A percentile compares a stretch with the other conserved stretches of the same genome.
Conservation (phyloP, 148 eudicot species). For the Cornus kousa region DNA sequence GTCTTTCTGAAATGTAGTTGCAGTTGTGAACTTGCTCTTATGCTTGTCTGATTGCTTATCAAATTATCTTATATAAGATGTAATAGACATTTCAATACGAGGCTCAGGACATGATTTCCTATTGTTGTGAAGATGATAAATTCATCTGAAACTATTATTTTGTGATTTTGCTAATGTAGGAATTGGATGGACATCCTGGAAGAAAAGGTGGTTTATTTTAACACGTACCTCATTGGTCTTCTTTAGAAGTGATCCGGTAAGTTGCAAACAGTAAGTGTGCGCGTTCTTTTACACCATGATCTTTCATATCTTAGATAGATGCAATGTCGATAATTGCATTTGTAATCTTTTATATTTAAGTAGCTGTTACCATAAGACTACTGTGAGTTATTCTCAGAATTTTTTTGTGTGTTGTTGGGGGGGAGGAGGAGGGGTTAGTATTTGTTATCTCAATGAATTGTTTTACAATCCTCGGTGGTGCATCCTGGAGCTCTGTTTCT, state of each 20-base stretch:
- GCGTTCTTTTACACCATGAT: neutral
- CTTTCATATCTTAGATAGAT: neutral
- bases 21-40: neutral
- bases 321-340: neutral
- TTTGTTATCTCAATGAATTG: neutral
- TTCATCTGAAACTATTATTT: conserved; percentile 1
- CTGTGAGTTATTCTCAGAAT: neutral
- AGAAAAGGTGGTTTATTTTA: conserved; percentile 96
- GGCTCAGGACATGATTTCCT: neutral
- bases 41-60: neutral
- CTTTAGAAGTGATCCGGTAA: conserved; percentile 96
- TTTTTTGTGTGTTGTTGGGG: neutral
- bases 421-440: too few species aligned
- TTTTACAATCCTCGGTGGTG: neutral
- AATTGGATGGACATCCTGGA: conserved; percentile 99
- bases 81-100: neutral
- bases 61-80: neutral
- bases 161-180: conserved; percentile 43
- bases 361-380: neutral
- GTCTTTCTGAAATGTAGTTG: neutral
- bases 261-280: conserved; percentile 15
- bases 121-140: neutral
- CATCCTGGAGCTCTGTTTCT: neutral
- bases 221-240: conserved; percentile 92
- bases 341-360: neutral